These are phyloP conservation scores for Fusarium poae DNA, from an alignment of 2,329 filamentous ascomycete genomes.

Conservation along the genomic window DNA sequence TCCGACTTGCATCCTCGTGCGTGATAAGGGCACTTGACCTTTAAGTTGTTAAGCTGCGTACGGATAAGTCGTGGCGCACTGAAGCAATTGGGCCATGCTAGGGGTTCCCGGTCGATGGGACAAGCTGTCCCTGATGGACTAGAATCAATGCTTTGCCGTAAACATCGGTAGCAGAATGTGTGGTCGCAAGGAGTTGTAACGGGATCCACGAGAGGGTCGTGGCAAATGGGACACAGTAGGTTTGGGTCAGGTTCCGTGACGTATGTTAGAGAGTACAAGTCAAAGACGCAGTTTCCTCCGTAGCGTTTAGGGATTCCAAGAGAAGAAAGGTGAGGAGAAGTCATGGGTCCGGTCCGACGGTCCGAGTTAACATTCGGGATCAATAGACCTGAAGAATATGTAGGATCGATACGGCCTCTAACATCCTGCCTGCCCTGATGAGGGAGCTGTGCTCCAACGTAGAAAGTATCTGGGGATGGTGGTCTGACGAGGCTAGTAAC, in stretches of 20 bases:
- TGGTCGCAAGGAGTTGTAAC: conserved; percentile 74
- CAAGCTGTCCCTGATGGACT: conserved; percentile 61
- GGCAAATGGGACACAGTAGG: conserved; percentile 68
- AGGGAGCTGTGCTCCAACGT: conserved; percentile 48
- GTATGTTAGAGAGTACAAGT: conserved; percentile 62
- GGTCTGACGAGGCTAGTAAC: conserved; percentile 57
- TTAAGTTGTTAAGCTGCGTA: conserved; percentile 71
- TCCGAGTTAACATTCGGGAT: conserved; percentile 46
- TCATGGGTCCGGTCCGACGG: conserved; percentile 53
- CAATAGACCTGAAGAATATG: conserved; percentile 32
- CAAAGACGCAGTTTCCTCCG: conserved; percentile 57
- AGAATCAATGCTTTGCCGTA: conserved; percentile 59
- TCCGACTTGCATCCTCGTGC: conserved; percentile 64
- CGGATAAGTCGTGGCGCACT: conserved; percentile 63
- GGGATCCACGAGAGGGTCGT: conserved; percentile 70
- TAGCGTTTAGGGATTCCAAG: conserved; percentile 56
- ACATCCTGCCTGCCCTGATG: conserved; percentile 42
- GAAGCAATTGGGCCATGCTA: conserved; percentile 57
- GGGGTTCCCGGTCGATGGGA: conserved; percentile 68
- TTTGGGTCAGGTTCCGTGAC: conserved; percentile 61
- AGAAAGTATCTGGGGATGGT: conserved; percentile 55
- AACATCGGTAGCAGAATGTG: conserved; percentile 72
- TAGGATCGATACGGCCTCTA: conserved; percentile 27
- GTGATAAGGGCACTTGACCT: conserved; percentile 70
- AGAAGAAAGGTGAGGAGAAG: conserved; percentile 55